Conservation (phyloP, 768 basidiomycete genomes). For the Termitomyces sp. region DNA sequence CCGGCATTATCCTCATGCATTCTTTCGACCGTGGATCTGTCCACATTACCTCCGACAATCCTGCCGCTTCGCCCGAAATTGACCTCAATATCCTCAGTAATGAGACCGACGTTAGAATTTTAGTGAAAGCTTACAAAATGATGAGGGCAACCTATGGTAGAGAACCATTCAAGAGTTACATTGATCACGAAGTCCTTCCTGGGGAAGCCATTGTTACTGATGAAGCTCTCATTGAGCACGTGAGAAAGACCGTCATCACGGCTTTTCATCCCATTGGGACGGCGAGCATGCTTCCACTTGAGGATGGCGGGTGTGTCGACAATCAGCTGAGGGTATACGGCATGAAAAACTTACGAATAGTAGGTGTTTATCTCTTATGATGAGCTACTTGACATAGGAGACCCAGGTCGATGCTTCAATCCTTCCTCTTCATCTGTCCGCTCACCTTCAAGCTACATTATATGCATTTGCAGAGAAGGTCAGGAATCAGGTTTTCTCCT, state of each 20-base stretch:
- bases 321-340: slow-evolving; percentile 24
- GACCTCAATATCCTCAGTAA: slow-evolving; percentile 15
- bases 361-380: neutral
- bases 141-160: slow-evolving; percentile 9
- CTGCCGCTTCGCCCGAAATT: slow-evolving; percentile 13
- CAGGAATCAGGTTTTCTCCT: neutral
- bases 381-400: neutral
- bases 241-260: slow-evolving; percentile 2
- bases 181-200: slow-evolving; percentile 7
- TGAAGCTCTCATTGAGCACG: slow-evolving; percentile 15
- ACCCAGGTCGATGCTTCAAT: slow-evolving; percentile 17
- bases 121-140: slow-evolving; percentile 18
- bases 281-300: slow-evolving; percentile 28
- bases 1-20: slow-evolving; percentile 23
- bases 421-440: slow-evolving; percentile 17
- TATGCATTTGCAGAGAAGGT: slow-evolving; percentile 25
- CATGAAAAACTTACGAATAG: neutral
- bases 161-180: slow-evolving; percentile 1
- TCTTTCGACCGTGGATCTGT: slow-evolving; percentile 38
- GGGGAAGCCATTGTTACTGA: slow-evolving; percentile 16
- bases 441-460: slow-evolving; percentile 17
- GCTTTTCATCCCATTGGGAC: slow-evolving; percentile 23
- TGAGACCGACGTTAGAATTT: slow-evolving; percentile 17
- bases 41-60: slow-evolving; percentile 20
- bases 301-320: slow-evolving; percentile 31